Percentiles rank a stretch among this genome's conserved stretches.
Conservation (phyloP, 1,139 yeast genomes). For the Taphrina betulina region DNA sequence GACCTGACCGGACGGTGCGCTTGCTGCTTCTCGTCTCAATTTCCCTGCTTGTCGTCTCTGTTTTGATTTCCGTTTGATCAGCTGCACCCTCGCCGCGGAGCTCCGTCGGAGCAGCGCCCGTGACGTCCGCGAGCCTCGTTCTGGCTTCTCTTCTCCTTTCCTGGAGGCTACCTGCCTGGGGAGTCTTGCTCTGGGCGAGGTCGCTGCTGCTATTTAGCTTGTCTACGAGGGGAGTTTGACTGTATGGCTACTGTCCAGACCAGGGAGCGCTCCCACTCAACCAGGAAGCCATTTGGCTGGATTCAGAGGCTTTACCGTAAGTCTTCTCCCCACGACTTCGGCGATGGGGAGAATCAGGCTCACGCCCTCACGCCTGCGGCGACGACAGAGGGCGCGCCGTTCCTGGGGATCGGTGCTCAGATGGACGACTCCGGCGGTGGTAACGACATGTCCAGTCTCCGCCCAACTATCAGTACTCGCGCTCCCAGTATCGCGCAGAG, state of each 20-base stretch:
- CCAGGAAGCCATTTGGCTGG: conserved; percentile 28
- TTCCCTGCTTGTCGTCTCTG: too few species aligned
- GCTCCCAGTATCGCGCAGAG: conserved; percentile 29
- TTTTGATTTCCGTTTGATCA: too few species aligned
- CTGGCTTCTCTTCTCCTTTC: too few species aligned
- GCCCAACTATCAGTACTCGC: conserved; percentile 27
- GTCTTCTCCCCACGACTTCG: neutral
- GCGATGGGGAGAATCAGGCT: neutral
- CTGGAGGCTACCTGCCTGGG: too few species aligned
- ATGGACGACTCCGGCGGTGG: neutral
- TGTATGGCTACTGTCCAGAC: conserved; percentile 23
- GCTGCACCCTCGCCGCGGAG: too few species aligned
- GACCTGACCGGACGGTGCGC: too few species aligned
- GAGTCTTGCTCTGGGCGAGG: too few species aligned
- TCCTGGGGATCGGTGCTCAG: neutral
- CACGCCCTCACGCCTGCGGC: neutral
- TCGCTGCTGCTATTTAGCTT: too few species aligned
- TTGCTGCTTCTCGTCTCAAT: too few species aligned
- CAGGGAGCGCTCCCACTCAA: conserved; percentile 5
- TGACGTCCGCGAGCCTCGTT: too few species aligned
- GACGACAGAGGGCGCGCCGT: neutral
- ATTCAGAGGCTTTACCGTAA: conserved; percentile 11
- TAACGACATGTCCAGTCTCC: conserved; percentile 21
- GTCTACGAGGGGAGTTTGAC: too few species aligned
- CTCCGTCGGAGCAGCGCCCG: too few species aligned